These are phyloP conservation scores for Acer yangbiense DNA, from an alignment of 345 rosid genomes.

Conservation along the genomic window DNA sequence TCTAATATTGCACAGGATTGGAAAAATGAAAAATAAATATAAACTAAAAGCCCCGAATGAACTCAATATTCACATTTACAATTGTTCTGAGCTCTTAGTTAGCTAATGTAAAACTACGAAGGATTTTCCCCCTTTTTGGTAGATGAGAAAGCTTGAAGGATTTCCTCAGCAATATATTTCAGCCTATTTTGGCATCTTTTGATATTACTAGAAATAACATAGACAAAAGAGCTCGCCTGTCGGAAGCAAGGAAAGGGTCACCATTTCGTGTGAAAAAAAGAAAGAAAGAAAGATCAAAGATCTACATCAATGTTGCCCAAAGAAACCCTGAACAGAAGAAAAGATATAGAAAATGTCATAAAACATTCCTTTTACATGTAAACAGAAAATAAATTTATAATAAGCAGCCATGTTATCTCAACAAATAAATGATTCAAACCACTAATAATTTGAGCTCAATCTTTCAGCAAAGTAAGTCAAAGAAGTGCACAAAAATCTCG, in stretches of 20 bases:
- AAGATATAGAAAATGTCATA: not conserved
- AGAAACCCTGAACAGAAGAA: not conserved
- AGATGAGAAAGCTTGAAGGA: not conserved
- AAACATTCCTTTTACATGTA: not conserved
- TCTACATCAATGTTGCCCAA: conserved; percentile 9
- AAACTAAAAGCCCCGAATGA: conserved; percentile 14
- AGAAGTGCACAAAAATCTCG: not conserved
- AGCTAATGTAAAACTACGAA: not conserved
- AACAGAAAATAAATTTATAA: not conserved
- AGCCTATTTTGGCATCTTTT: conserved; percentile 8
- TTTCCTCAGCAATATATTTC: conserved; percentile 1
- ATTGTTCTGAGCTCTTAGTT: conserved; percentile 22
- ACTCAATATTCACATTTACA: conserved; percentile 31
- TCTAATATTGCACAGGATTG: not conserved
- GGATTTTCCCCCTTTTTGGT: not conserved
- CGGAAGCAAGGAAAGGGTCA: not conserved
- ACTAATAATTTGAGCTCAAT: conserved; percentile 1
- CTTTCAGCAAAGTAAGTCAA: not conserved
- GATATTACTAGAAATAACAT: not conserved
- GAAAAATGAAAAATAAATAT: not conserved
- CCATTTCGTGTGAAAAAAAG: not conserved
- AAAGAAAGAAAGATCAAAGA: not conserved
- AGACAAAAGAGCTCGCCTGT: not conserved
- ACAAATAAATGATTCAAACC: not conserved
- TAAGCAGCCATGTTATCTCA: not conserved